These are phyloP conservation scores for Chloromonas sp. DNA, from an alignment of 163 green algal genomes.

Conservation along the genomic window DNA sequence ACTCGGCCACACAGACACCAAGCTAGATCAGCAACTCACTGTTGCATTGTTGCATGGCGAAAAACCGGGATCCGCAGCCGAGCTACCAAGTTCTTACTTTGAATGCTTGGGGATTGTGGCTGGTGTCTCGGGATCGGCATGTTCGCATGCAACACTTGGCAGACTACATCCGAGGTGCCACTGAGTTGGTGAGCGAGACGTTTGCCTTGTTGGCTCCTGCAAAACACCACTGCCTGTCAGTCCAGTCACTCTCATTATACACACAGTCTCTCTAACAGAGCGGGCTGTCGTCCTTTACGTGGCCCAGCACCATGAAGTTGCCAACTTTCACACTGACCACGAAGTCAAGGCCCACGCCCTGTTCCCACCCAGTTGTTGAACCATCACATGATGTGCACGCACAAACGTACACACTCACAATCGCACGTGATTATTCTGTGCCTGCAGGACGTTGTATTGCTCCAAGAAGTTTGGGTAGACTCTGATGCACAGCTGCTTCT, in stretches of 20 bases:
- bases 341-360: background rate
- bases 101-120: constrained; percentile 38
- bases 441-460: constrained; percentile 30
- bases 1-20: too few species aligned
- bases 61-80: too few species aligned
- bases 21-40: too few species aligned
- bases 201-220: background rate
- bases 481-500: constrained; percentile 23
- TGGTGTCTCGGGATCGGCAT: constrained; percentile 31
- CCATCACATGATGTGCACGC: background rate
- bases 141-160: constrained; percentile 22
- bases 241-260: too few species aligned
- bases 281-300: too few species aligned
- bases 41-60: too few species aligned
- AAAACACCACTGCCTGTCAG: background rate
- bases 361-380: background rate
- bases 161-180: constrained; percentile 7
- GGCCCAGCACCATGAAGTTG: background rate
- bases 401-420: background rate
- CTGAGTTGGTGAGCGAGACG: constrained; percentile 6
- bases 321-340: background rate
- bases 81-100: constrained; percentile 25
- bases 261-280: too few species aligned
- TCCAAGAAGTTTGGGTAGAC: constrained; percentile 48
- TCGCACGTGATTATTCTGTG: too few species aligned